Evolutionary conservation across 768 basidiomycete species (phyloP), one percentile per base, ranked within the genome.

Genomic region (Inosperma sp.): DNA sequence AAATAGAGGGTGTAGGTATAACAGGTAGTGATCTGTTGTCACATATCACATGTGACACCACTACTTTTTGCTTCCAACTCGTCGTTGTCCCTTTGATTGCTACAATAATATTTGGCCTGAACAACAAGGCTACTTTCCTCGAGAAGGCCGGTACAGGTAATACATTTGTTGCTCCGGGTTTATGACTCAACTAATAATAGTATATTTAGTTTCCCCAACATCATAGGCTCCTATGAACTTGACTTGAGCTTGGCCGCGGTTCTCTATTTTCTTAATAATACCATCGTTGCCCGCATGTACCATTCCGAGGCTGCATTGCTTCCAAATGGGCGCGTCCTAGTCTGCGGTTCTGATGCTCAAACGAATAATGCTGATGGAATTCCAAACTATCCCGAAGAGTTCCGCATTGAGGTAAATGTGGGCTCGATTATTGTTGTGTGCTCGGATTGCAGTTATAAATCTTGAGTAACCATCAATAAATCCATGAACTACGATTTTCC

Each of bases 111-210:
- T n/a, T 91, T 26, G 87, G 88, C 2, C 73, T 86, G 65, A 90
- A 90, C 71, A 82, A 85, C 71, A 91, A 90, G 60, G 82, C 90
- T 39, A 79, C 82, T 1, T 86, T 90, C 70, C 71, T 91, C 7
- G 88, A 91, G 65, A 91, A 90, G 63, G 67, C 48, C 5, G 84
- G 86, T 7, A 88, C 86, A 22, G 75, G 77, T 78, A 61, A 25
- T 71, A 53, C 14, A 5, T 30, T 31, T 35, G 13, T 23, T 27
- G 12, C 4, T 9, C 39, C 23, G 16, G 12, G n/a, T 30, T 35
- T 17, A 39, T 21, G 27, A 23, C 2, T 7, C n/a, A 48, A 19
- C 30, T 7, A n/a, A 49, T 14, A 30, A 23, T 29, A 27, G 29
- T 19, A 23, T 35, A 19, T 33, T 8, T 48, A 79, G 79, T 31